Conservation (phyloP, 1,139 yeast species). For the Nakaseomyces uthaithaninus region DNA sequence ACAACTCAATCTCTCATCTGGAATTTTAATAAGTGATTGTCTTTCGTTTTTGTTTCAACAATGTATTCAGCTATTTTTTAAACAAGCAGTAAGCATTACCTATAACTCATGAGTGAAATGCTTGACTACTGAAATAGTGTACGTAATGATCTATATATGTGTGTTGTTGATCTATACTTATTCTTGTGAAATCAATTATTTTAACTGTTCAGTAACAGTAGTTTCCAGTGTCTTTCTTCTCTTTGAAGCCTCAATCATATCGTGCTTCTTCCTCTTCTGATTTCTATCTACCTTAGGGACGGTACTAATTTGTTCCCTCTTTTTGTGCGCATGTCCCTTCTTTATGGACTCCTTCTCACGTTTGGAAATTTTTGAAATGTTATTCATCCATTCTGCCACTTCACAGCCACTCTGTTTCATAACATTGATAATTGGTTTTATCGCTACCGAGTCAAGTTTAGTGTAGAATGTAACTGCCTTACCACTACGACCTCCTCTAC, state of each 20-base stretch:
- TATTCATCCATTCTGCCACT: slow-evolving; percentile 74
- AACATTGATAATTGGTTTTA: slow-evolving; percentile 82
- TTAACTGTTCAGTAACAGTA: no score
- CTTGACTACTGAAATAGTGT: no score
- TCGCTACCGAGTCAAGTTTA: slow-evolving; percentile 69
- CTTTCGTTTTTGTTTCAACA: no score
- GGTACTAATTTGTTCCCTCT: slow-evolving; percentile 71
- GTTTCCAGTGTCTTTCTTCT: slow-evolving; percentile 39
- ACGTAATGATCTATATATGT: no score
- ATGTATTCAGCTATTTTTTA: no score
- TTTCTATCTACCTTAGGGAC: slow-evolving; percentile 66
- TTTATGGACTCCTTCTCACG: slow-evolving; percentile 59
- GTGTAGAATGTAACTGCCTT: slow-evolving; percentile 89
- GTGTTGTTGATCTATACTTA: no score
- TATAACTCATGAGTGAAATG: no score
- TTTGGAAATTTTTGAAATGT: slow-evolving; percentile 59
- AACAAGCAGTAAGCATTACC: no score
- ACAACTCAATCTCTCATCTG: no score
- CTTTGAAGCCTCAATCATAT: slow-evolving; percentile 78
- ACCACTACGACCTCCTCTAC: slow-evolving; percentile 86
- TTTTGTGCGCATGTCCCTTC: slow-evolving; percentile 37
- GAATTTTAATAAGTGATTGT: no score
- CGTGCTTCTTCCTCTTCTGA: slow-evolving; percentile 53
- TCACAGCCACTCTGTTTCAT: slow-evolving; percentile 88
- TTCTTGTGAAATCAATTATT: no score